Evolutionary conservation across 306 rosid genomes (phyloP), one percentile per base, ranked within the genome.

Genomic region (Heteromeles arbutifolia): DNA sequence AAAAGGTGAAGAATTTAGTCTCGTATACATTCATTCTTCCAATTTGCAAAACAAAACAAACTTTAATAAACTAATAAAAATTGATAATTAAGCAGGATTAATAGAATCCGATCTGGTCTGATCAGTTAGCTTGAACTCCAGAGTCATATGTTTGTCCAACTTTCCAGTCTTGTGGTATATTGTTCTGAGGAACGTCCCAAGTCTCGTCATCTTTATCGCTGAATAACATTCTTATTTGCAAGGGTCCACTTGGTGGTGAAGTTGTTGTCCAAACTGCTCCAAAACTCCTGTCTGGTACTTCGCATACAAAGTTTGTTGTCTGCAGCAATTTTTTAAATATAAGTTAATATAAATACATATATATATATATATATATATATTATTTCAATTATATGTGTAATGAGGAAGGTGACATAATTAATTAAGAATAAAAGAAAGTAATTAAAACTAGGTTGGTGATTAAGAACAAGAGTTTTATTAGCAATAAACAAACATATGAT

Each of bases 221-320:
- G 71, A 95, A 79, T 62, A 95, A 45, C 97, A 90, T 95, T 79
- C 96, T 87, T 67, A 92, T 41, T 11, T 87, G 88, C 84, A 92
- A 69, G 21, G 97, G 84, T 41, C 98, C 98, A 45, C 90, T 87
- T 0, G 98, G 98, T 15, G 96, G 89, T 29, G 97, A 70, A 11
- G 80, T 75, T 0, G 91, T 79, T 8, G 95, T 90, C 98, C 98
- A 94, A 9, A 92, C 90, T 4, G 96, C 90, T 29, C 98, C 98
- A 66, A 80, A 70, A 76, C 86, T 83, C 67, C 98, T 81, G 63
- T 87, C 90, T 83, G 92, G 75, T 69, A 94, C 80, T 87, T 88
- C 90, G 85, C 98, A 94, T 44, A 34, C 88, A 70, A 85, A 82
- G 80, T 87, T 92, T 78, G 86, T 59, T 52, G 94, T 82, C 97